Percentiles rank a stretch among this genome's conserved stretches.
These are phyloP conservation scores for Anaeramoeba flamelloides DNA, from an alignment of 78 protist genomes.

Conservation along the genomic window DNA sequence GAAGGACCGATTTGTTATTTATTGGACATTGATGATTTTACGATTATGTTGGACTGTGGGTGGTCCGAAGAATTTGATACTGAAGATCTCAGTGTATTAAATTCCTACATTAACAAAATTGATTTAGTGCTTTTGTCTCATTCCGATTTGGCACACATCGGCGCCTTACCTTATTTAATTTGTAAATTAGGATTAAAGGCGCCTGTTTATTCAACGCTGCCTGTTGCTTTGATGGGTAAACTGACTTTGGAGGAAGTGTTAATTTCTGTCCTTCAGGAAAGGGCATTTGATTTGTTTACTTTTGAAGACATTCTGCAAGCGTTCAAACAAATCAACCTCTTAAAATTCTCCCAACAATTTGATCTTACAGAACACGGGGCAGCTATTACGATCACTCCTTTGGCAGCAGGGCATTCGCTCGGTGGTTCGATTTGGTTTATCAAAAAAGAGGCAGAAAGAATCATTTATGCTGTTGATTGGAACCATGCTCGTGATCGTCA, in stretches of 20 bases:
- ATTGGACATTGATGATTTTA: conserved; percentile 62
- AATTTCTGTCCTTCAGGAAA: background rate
- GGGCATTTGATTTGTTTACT: background rate
- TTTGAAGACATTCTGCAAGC: conserved; percentile 35
- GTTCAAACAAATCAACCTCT: background rate
- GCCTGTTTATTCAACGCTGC: conserved; percentile 65
- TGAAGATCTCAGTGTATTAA: conserved; percentile 6
- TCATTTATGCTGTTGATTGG: conserved; percentile 69
- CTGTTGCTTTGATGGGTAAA: conserved; percentile 64
- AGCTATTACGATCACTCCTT: conserved; percentile 23
- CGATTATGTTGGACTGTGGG: conserved; percentile 83
- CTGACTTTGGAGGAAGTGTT: conserved; percentile 13
- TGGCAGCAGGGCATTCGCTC: conserved; percentile 43
- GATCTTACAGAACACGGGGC: background rate
- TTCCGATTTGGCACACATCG: conserved; percentile 62
- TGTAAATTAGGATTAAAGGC: conserved; percentile 35
- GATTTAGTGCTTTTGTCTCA: conserved; percentile 66
- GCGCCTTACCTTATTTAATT: conserved; percentile 62
- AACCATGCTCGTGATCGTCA: conserved; percentile 61
- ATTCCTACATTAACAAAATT: conserved; percentile 24
- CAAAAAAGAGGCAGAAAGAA: conserved; percentile 50
- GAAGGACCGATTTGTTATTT: conserved; percentile 24
- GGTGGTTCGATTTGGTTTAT: conserved; percentile 81
- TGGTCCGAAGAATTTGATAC: conserved; percentile 40
- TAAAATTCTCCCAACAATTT: conserved; percentile 23